Evolutionary conservation across 1,284 basidiomycete species (phyloP).

Genomic region (Volvariella volvacea): DNA sequence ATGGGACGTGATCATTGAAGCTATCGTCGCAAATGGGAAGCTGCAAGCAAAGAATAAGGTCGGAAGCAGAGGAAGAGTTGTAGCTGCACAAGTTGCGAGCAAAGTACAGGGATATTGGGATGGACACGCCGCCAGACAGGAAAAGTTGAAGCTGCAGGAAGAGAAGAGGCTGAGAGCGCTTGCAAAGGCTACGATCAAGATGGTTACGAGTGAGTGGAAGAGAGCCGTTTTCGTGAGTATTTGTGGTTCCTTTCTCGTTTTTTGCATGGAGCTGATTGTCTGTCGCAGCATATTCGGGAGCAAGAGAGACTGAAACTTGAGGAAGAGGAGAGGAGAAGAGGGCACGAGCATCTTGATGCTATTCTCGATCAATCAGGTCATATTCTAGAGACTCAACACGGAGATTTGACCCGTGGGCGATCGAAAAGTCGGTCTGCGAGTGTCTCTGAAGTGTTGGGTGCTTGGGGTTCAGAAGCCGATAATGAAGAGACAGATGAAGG

Average conservation of each 20-base stretch:
- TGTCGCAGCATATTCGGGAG: conserved; percentile 62
- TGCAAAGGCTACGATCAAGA: conserved; percentile 65
- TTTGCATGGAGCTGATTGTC: not conserved
- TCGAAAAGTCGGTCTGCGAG: conserved; percentile 46
- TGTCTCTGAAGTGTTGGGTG: conserved; percentile 29
- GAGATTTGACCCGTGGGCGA: conserved; percentile 51
- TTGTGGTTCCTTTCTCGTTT: not conserved
- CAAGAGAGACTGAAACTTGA: conserved; percentile 48
- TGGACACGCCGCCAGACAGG: conserved; percentile 55
- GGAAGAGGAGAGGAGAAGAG: conserved; percentile 36
- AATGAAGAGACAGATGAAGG: conserved; percentile 23
- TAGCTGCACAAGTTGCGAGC: conserved; percentile 57
- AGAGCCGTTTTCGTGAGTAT: conserved; percentile 78
- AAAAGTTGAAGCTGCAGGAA: conserved; percentile 55
- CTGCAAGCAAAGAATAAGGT: conserved; percentile 33
- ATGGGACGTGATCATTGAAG: conserved; percentile 53
- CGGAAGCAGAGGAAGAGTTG: conserved; percentile 25
- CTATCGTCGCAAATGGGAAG: conserved; percentile 28
- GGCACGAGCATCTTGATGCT: conserved; percentile 82
- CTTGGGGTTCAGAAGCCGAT: conserved; percentile 22
- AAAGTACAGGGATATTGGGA: conserved; percentile 82
- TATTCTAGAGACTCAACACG: conserved; percentile 79
- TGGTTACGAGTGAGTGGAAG: conserved; percentile 83
- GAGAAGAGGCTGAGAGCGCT: conserved; percentile 63
- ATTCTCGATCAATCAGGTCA: conserved; percentile 88